Percentiles rank a stretch among this genome's conserved stretches.
These are phyloP conservation scores for Syncephalastrum contaminatum DNA, from an alignment of 371 early-diverging fungal species.

Conservation along the genomic window DNA sequence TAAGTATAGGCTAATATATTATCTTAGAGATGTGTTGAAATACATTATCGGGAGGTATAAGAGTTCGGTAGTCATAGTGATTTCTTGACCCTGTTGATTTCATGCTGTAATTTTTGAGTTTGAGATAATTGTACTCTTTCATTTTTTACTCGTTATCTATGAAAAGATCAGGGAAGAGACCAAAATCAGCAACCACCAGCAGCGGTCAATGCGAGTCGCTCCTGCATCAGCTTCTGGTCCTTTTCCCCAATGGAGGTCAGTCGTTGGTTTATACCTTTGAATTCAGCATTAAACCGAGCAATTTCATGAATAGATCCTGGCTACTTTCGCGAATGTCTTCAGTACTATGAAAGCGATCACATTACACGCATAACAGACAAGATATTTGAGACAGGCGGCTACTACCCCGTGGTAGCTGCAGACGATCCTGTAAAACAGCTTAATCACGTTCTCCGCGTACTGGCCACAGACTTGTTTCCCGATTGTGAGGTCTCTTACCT, in stretches of 20 bases:
- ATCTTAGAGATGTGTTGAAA: too few species aligned
- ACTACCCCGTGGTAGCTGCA: constrained; percentile 29
- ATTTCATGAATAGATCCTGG: constrained; percentile 36
- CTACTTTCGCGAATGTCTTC: constrained; percentile 46
- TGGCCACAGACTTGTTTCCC: constrained; percentile 55
- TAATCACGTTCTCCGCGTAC: constrained; percentile 34
- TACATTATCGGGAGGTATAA: too few species aligned
- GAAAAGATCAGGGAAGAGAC: too few species aligned
- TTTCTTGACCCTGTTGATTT: too few species aligned
- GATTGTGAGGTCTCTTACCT: constrained; percentile 42
- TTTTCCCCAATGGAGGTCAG: constrained; percentile 42
- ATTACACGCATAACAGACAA: constrained; percentile 49
- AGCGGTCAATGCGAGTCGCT: not conserved
- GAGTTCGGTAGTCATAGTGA: too few species aligned
- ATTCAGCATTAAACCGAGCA: not conserved
- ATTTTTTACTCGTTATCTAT: too few species aligned
- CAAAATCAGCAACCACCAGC: too few species aligned
- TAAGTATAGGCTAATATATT: too few species aligned
- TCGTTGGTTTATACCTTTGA: not conserved
- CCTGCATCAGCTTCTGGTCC: constrained; percentile 20
- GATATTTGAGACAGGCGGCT: constrained; percentile 28
- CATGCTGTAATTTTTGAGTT: too few species aligned
- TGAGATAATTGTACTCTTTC: too few species aligned
- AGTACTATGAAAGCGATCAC: constrained; percentile 34
- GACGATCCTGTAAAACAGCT: constrained; percentile 7